phyloP scores from a whole-genome alignment of 495 filamentous ascomycete species.

The Penicillium malachiteum region DNA sequence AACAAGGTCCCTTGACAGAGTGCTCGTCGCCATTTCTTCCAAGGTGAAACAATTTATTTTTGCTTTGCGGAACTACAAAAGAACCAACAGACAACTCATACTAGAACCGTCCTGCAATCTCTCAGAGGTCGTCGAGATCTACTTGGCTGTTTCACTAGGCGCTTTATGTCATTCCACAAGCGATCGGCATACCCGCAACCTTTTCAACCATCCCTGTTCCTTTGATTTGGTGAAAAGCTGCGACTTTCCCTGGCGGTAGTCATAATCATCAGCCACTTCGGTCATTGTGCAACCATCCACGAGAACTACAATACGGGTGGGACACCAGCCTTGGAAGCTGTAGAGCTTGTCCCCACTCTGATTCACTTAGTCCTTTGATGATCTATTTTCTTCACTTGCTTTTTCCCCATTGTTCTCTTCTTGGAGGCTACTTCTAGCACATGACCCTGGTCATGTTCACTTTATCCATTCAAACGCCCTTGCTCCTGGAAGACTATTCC shows the following conservation, averaged over 20 bases:
- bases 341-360: constrained; percentile 12
- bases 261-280: constrained; percentile 24
- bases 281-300: constrained; percentile 21
- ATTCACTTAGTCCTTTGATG: constrained; percentile 19
- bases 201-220: constrained; percentile 26
- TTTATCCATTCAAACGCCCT: constrained; percentile 1
- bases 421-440: constrained; percentile 1
- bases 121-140: constrained; percentile 17
- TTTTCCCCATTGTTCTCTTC: neutral
- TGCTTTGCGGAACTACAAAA: neutral
- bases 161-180: constrained; percentile 43
- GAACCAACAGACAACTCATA: neutral
- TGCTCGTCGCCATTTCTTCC: neutral
- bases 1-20: neutral
- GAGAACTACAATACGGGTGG: neutral
- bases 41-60: neutral
- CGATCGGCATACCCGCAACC: constrained; percentile 28
- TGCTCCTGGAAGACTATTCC: neutral
- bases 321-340: neutral
- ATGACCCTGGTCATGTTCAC: constrained; percentile 1
- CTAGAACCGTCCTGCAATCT: neutral
- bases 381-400: constrained; percentile 11
- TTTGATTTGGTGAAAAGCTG: constrained; percentile 4
- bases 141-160: constrained; percentile 38
- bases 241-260: constrained; percentile 16